Evolutionary conservation across 139 green algal species (phyloP), one percentile per base, ranked within the genome.

Genomic region (Asterochloris sp.): DNA sequence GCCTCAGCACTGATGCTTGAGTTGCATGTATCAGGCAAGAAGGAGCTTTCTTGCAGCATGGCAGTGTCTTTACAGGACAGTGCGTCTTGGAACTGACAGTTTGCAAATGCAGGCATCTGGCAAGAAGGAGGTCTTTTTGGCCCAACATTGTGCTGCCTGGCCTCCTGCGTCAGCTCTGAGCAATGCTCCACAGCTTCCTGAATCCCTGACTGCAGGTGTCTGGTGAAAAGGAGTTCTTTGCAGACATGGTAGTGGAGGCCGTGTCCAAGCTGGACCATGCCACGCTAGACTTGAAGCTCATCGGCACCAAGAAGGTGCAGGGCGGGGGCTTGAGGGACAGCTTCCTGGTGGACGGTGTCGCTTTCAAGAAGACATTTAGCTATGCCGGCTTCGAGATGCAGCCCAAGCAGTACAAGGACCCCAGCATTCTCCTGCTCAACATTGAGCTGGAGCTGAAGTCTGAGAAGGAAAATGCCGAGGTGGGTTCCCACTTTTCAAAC

Each of bases 311-410:
- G 86, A 99, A 99, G 88, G 88, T 93, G 17, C 92, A 93, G 81
- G 96, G 97, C 62, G 97, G 97, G 17, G 95, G 93, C 24, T 93
- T 99, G 85, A 85, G 94, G 11, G 97, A 99, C 89, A 96, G 90
- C 13, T 99, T 99, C 91, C 89, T 99, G 68, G 97, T 99, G 75
- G 90, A 98, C 78, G 97, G 97, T 11, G 97, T 99, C 47, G 97
- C 96, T 11, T 99, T 99, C 92, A 99, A 98, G 88, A 99, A 99
- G 86, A 99, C 97, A 19, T 99, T 99, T 87, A 95, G 89, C 14
- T 99, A 99, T 84, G 97, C 97, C 29, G 97, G 97, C 60, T 99
- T 99, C 84, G 97, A 99, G 93, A 98, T 99, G 94, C 96, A 99
- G 93, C 96, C 96, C 69, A 99, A 99, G 91, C 83, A 82, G 14